A percentile compares a stretch with the other conserved stretches of the same genome.
Conservation (phyloP, 345 rosid species). For the Eucalyptus camaldulensis region DNA sequence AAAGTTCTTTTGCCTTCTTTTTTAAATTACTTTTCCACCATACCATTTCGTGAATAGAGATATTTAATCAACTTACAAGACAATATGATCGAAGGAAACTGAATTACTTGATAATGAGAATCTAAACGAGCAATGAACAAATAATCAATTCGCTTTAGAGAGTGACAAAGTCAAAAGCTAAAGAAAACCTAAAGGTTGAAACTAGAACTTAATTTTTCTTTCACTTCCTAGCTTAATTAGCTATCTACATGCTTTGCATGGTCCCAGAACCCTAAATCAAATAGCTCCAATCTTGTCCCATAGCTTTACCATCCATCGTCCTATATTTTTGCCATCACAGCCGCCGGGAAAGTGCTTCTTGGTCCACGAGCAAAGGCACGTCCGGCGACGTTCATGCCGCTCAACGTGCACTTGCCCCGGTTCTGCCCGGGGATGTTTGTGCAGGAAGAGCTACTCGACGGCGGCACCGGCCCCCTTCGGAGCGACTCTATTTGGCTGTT, state of each 20-base stretch:
- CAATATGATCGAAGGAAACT: background rate
- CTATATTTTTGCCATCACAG: background rate
- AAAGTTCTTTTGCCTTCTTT: background rate
- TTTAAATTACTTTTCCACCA: background rate
- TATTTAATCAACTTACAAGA: background rate
- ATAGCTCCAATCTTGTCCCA: background rate
- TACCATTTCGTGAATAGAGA: background rate
- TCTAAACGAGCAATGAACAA: background rate
- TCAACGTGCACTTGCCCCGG: constrained; percentile 14
- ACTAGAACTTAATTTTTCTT: background rate
- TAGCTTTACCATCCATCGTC: background rate
- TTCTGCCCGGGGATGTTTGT: constrained; percentile 9
- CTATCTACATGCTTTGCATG: background rate
- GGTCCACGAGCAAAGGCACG: background rate
- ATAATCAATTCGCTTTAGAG: background rate
- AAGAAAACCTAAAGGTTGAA: background rate
- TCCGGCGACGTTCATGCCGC: background rate
- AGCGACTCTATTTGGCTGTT: background rate
- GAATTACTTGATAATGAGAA: no score
- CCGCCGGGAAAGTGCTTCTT: background rate
- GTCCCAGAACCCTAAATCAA: background rate
- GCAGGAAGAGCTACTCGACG: constrained; percentile 12
- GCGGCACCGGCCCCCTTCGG: constrained; percentile 19
- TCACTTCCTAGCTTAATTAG: background rate
- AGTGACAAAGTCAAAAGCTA: background rate